Base-by-base conservation (phyloP, 768 basidiomycete genomes). In the Termitomyces sp. region DNA sequence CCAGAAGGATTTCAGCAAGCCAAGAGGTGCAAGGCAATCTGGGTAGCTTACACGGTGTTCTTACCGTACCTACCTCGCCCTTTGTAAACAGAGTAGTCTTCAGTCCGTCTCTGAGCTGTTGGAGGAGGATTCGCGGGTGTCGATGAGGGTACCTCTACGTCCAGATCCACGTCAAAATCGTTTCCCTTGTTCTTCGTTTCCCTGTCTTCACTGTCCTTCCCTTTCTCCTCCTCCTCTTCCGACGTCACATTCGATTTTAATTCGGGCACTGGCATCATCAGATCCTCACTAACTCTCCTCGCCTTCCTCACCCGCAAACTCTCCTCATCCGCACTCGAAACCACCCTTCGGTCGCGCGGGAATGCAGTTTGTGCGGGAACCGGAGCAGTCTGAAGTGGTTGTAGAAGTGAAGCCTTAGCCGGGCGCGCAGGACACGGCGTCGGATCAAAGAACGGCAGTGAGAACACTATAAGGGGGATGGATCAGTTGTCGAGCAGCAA, bases 21-120 rank as follows among this genome's bases (percentile, higher is more conserved):
- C 35, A 26, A 26, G 5, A 47, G 22, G 33, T 28, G 22, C 49
- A 30, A 22, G 16, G 26, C 35, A 40, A 35, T 35, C 48, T 26
- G 13, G 6, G 65, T 41, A 32, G 57, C 76, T 30, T 64, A 78
- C 76, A 63, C 61, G 45, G 58, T 50, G 32, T 62, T 64, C 62
- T 78, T 78, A 3, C 76, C 80, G 53, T 86, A 86, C 65, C 85
- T 71, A n/a, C 84, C 85, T 38, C 78, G 74, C 28, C 82, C 83
- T 67, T 86, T 86, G 66, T 76, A 80, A 6, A 68, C 72, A 0
- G 78, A 77, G 57, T 80, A 81, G 58, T 79, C 78, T 3, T 69
- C 69, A 4, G 60, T 47, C 13, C 61, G 62, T 45, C 67, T 70
- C 44, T 66, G 62, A 10, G 54, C 61, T n/a, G 48, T 63, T 18